phyloP scores from a whole-genome alignment of 2,329 filamentous ascomycete genomes.

The Bipolaris gigantea region DNA sequence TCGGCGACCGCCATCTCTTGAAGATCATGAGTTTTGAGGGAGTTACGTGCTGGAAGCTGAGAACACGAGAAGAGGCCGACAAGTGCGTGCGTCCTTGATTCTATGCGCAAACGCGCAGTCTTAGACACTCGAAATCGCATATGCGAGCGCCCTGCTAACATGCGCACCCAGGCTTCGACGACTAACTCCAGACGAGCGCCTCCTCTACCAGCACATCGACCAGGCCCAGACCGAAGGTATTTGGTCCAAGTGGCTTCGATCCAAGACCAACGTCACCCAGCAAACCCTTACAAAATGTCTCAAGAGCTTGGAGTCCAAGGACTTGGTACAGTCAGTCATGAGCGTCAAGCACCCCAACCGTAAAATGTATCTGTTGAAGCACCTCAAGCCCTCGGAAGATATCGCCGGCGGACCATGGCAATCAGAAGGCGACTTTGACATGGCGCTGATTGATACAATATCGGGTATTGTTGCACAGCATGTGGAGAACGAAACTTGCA shows the following conservation, averaged over 20 bases:
- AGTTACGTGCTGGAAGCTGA: constrained; percentile 43
- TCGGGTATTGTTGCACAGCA: constrained; percentile 73
- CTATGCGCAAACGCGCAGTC: background rate
- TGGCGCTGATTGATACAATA: constrained; percentile 80
- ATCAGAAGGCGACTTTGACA: constrained; percentile 85
- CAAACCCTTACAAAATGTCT: constrained; percentile 78
- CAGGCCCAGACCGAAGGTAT: constrained; percentile 81
- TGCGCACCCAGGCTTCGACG: constrained; percentile 41
- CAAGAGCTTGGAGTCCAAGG: constrained; percentile 79
- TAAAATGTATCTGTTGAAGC: constrained; percentile 94
- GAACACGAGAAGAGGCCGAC: constrained; percentile 40
- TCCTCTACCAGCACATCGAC: constrained; percentile 90
- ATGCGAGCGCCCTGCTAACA: constrained; percentile 12
- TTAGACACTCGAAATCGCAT: background rate
- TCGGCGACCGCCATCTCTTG: constrained; percentile 43
- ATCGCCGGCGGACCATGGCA: constrained; percentile 95
- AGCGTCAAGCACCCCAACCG: constrained; percentile 87
- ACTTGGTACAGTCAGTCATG: constrained; percentile 85
- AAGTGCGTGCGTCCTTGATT: constrained; percentile 30
- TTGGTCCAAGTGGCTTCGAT: constrained; percentile 85
- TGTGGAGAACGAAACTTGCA: constrained; percentile 72
- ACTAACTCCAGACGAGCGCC: constrained; percentile 69
- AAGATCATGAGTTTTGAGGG: constrained; percentile 43
- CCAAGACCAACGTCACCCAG: constrained; percentile 79
- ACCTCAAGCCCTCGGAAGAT: constrained; percentile 81